phyloP scores from a whole-genome alignment of 495 filamentous ascomycete genomes.

The Geopyxis carbonaria region DNA sequence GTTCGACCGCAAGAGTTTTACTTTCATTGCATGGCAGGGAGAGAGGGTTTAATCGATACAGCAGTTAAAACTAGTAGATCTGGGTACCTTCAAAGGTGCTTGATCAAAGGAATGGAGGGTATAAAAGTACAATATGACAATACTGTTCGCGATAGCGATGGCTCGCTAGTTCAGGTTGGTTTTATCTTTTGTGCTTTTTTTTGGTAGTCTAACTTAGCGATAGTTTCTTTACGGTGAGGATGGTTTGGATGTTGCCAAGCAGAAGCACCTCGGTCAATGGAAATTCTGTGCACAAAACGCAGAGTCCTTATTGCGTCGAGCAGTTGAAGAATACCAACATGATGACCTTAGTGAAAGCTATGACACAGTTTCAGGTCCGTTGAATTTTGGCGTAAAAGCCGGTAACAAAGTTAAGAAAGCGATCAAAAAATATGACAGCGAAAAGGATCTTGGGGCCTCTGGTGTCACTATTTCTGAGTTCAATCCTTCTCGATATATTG shows the following conservation, averaged over 20 bases:
- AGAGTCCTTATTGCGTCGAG: conserved; percentile 30
- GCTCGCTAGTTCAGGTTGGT: conserved; percentile 57
- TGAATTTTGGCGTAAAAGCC: conserved; percentile 14
- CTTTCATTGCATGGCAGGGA: conserved; percentile 98
- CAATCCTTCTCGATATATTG: conserved; percentile 57
- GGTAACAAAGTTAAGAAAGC: conserved; percentile 49
- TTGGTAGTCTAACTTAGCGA: background rate
- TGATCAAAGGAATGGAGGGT: conserved; percentile 99
- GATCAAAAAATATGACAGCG: conserved; percentile 63
- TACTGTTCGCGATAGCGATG: conserved; percentile 85
- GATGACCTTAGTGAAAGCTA: conserved; percentile 24
- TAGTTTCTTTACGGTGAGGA: conserved; percentile 90
- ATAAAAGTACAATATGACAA: conserved; percentile 81
- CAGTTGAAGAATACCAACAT: conserved; percentile 27
- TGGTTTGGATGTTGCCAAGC: conserved; percentile 82
- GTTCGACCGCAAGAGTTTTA: conserved; percentile 96
- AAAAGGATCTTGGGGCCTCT: conserved; percentile 43
- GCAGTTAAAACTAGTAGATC: conserved; percentile 96
- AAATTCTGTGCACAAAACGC: conserved; percentile 74
- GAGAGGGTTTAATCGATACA: conserved; percentile 97
- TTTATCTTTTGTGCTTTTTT: background rate
- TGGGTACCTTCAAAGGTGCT: conserved; percentile 90
- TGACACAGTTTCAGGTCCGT: conserved; percentile 8
- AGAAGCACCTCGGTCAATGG: conserved; percentile 80
- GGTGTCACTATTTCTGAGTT: conserved; percentile 62